These are phyloP conservation scores for Talaromyces sp. DNA, from an alignment of 2,329 filamentous ascomycete genomes.

Conservation along the genomic window DNA sequence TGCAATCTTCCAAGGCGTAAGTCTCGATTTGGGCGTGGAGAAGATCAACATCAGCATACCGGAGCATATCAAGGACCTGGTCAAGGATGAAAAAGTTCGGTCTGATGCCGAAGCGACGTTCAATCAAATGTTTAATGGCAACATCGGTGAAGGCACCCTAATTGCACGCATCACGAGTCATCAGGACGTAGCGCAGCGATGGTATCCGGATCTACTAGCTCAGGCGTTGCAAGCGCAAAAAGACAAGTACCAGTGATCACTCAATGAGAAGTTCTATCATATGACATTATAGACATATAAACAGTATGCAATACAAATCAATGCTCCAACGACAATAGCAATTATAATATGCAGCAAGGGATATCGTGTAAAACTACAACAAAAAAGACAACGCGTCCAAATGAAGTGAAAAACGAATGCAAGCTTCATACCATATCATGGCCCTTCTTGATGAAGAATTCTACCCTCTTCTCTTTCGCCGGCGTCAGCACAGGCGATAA, in stretches of 20 bases:
- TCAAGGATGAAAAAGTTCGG: slow-evolving; percentile 31
- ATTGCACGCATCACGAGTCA: slow-evolving; percentile 37
- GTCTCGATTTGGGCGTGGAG: slow-evolving; percentile 31
- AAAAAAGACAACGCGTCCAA: background rate
- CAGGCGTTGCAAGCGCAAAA: slow-evolving; percentile 29
- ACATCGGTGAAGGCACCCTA: slow-evolving; percentile 34
- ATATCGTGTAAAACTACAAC: slow-evolving; percentile 3
- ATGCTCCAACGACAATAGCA: background rate
- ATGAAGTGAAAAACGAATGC: background rate
- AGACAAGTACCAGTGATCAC: slow-evolving; percentile 16
- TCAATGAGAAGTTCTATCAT: background rate
- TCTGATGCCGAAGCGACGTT: slow-evolving; percentile 39
- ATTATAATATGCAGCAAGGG: slow-evolving; percentile 2
- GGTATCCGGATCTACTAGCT: slow-evolving; percentile 35
- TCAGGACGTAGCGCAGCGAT: slow-evolving; percentile 35
- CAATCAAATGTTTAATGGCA: slow-evolving; percentile 31
- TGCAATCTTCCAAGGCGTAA: slow-evolving; percentile 37
- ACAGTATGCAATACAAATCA: background rate
- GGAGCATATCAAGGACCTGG: slow-evolving; percentile 28
- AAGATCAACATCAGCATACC: slow-evolving; percentile 31
- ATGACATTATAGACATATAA: background rate
- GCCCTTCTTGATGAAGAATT: background rate
- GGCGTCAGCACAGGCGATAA: background rate
- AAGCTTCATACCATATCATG: slow-evolving; percentile 11
- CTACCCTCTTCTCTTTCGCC: background rate